Evolutionary conservation across 805 yeast species (phyloP).

Genomic region (Komagataella pseudopastoris): DNA sequence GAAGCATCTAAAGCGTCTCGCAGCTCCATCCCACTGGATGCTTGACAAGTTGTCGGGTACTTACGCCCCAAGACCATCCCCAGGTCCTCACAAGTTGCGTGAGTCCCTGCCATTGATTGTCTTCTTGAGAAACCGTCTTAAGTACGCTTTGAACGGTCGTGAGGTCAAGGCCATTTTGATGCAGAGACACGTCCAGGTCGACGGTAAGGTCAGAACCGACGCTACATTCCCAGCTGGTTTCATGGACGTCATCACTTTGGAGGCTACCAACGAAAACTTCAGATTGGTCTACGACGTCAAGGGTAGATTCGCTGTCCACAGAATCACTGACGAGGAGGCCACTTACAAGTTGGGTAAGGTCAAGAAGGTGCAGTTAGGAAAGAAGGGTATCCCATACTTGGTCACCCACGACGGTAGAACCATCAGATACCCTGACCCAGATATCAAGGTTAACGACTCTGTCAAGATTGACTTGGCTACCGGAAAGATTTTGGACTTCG

Average conservation of each 20-base stretch:
- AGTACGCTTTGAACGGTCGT: slow-evolving; percentile 98
- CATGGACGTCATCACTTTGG: slow-evolving; percentile 97
- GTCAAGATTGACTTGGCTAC: slow-evolving; percentile 93
- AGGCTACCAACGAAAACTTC: slow-evolving; percentile 98
- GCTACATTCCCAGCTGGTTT: slow-evolving; percentile 98
- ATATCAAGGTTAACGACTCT: slow-evolving; percentile 92
- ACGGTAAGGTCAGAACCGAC: slow-evolving; percentile 99
- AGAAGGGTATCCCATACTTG: slow-evolving; percentile 95
- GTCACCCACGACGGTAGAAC: slow-evolving; percentile 99
- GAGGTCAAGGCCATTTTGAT: slow-evolving; percentile 96
- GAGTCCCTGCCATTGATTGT: slow-evolving; percentile 96
- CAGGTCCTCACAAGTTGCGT: slow-evolving; percentile 99
- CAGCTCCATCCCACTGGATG: slow-evolving; percentile 99
- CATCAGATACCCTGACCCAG: slow-evolving; percentile 98
- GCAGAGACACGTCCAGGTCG: slow-evolving; percentile 98
- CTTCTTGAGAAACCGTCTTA: slow-evolving; percentile 96
- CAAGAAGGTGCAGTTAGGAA: slow-evolving; percentile 96
- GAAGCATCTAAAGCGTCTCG: slow-evolving; percentile 98
- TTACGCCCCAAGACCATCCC: slow-evolving; percentile 99
- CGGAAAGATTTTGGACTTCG: slow-evolving; percentile 83
- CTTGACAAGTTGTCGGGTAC: slow-evolving; percentile 99
- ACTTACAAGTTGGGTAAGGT: slow-evolving; percentile 97
- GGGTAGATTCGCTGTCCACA: slow-evolving; percentile 99
- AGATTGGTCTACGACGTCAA: slow-evolving; percentile 96
- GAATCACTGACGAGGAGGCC: slow-evolving; percentile 98